phyloP scores from a whole-genome alignment of 495 filamentous ascomycete genomes.

The Penicillium crystallinum region DNA sequence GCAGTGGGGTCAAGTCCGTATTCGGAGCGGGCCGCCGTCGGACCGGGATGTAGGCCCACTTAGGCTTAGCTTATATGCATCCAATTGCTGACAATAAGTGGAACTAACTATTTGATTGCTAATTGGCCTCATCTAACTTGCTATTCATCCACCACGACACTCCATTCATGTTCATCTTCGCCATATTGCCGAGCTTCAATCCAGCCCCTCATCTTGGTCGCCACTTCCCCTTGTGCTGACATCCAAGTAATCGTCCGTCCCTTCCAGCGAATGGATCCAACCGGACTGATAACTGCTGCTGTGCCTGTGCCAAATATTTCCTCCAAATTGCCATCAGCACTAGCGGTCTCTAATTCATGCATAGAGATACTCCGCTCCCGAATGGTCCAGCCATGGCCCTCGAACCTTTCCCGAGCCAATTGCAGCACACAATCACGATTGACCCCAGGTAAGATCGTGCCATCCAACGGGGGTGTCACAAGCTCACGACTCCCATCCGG shows the following conservation, averaged over 20 bases:
- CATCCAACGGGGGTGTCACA: slow-evolving; percentile 76
- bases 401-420: slow-evolving; percentile 67
- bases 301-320: slow-evolving; percentile 83
- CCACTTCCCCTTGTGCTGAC: slow-evolving; percentile 69
- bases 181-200: slow-evolving; percentile 83
- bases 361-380: slow-evolving; percentile 75
- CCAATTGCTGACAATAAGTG: neutral
- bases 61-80: neutral
- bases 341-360: slow-evolving; percentile 62
- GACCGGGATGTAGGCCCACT: neutral
- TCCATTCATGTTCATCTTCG: slow-evolving; percentile 74
- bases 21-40: neutral
- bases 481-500: slow-evolving; percentile 66
- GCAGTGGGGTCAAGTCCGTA: neutral
- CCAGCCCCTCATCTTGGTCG: slow-evolving; percentile 72
- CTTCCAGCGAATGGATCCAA: slow-evolving; percentile 69
- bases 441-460: slow-evolving; percentile 79
- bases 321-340: slow-evolving; percentile 65
- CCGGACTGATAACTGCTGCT: slow-evolving; percentile 56
- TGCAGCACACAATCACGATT: slow-evolving; percentile 71
- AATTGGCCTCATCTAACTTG: neutral
- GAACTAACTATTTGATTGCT: no score
- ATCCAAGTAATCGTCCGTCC: slow-evolving; percentile 62
- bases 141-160: slow-evolving; percentile 21
- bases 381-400: slow-evolving; percentile 30